phyloP scores from a whole-genome alignment of 768 basidiomycete genomes.

The Lactifluus volemus region DNA sequence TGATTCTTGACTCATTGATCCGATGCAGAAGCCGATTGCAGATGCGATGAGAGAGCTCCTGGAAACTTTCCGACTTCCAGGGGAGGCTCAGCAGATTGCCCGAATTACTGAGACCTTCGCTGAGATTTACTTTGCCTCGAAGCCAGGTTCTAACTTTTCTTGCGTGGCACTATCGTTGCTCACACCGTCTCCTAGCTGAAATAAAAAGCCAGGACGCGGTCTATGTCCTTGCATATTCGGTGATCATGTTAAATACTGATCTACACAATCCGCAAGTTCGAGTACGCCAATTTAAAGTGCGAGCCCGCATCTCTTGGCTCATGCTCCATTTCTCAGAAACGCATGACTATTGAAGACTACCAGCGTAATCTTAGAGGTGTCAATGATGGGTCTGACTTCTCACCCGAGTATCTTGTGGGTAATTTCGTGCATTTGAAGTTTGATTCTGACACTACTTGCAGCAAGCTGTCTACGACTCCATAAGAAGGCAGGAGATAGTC shows the following conservation, averaged over 20 bases:
- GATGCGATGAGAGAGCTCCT: conserved; percentile 94
- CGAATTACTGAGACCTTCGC: conserved; percentile 96
- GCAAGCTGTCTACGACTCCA: conserved; percentile 90
- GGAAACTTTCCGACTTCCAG: conserved; percentile 89
- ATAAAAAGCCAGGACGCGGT: conserved; percentile 88
- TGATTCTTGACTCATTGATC: background rate
- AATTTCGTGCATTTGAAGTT: background rate
- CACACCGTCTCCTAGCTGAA: conserved; percentile 45
- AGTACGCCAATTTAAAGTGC: conserved; percentile 37
- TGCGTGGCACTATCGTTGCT: background rate
- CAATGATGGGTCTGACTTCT: conserved; percentile 78
- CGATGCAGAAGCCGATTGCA: conserved; percentile 75
- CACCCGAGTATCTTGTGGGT: conserved; percentile 74
- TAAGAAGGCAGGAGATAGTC: conserved; percentile 88
- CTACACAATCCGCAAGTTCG: conserved; percentile 89
- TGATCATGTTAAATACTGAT: conserved; percentile 98
- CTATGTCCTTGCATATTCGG: conserved; percentile 88
- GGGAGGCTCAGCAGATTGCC: conserved; percentile 88
- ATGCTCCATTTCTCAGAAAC: conserved; percentile 50
- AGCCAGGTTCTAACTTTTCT: conserved; percentile 46
- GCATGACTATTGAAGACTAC: conserved; percentile 96
- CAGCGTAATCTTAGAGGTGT: conserved; percentile 86
- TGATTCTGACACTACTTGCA: conserved; percentile 25
- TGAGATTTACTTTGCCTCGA: conserved; percentile 76
- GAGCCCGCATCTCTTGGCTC: background rate